Evolutionary conservation across 495 filamentous ascomycete species (phyloP), one percentile per base, ranked within the genome.

Genomic region (Penicillium roqueforti): DNA sequence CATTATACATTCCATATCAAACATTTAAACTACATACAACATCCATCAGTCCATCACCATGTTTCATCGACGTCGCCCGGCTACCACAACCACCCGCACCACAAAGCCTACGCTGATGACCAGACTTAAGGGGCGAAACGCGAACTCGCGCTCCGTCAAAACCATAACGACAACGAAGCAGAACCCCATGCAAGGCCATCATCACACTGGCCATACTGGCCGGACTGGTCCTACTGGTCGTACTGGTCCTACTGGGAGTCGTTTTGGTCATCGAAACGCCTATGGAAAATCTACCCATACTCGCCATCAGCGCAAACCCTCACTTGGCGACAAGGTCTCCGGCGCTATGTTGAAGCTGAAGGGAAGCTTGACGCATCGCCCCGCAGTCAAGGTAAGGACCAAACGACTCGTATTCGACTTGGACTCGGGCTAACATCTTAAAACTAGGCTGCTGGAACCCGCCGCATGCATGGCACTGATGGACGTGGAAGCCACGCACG

Each of bases 381-480:
- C 86, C 1, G 86, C 81, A 6, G 61, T 83, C 47, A 88, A 86
- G 80, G 82, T 82, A 73, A 32, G 18, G 4, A 29, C 14, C 11
- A 4, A n/a, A 25, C 25, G 3, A 25, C 16, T 19, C 9, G 7
- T 25, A 1, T 45, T 13, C 6, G 11, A 22, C 18, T 34, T 23
- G 14, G 1, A 32, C 26, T 32, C 18, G 26, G 38, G 46, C 56
- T 65, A 42, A 55, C 56, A 18, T 26, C 6, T 37, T 34, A 2
- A 37, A 11, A n/a, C 7, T 46, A 87, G 83, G 86, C 84, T 67
- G 86, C 86, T 46, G 86, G 86, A 10, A 87, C 85, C 22, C 74
- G 84, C 31, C 70, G 86, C 16, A 87, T 88, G 84, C 78, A 82
- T 57, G 86, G 86, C 13, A 88, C 85, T 31, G 86, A 88, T 67